Percentiles rank a stretch among this genome's conserved stretches.
Conservation (phyloP, 805 yeast species). For the Candida multigemmis region DNA sequence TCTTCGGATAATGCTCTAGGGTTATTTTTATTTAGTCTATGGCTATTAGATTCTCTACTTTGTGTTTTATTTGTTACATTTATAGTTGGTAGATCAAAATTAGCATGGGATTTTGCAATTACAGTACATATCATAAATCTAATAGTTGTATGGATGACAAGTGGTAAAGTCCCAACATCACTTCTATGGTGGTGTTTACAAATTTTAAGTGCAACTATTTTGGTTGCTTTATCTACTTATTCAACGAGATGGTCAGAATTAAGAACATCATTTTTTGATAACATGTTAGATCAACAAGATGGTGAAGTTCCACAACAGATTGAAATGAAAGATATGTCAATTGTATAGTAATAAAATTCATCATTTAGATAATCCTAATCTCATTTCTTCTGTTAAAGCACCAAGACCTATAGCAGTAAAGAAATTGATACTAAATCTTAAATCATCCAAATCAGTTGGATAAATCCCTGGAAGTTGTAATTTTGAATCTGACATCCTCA, state of each 20-base stretch:
- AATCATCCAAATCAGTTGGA: slow-evolving; percentile 48
- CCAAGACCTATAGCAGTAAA: slow-evolving; percentile 93
- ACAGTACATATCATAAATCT: slow-evolving; percentile 82
- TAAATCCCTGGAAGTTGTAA: slow-evolving; percentile 47
- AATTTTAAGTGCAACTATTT: slow-evolving; percentile 50
- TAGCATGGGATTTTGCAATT: slow-evolving; percentile 95
- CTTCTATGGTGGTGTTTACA: slow-evolving; percentile 84
- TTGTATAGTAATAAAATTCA: too few species aligned
- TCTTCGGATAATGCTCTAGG: slow-evolving; percentile 75
- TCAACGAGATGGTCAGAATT: slow-evolving; percentile 88
- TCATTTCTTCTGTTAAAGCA: slow-evolving; percentile 71
- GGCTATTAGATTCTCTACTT: slow-evolving; percentile 78
- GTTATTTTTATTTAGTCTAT: slow-evolving; percentile 57
- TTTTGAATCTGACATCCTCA: slow-evolving; percentile 46
- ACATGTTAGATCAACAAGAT: slow-evolving; percentile 56
- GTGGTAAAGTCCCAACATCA: slow-evolving; percentile 60
- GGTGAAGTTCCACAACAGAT: too few species aligned
- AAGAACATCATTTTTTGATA: slow-evolving; percentile 83
- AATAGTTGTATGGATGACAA: slow-evolving; percentile 54
- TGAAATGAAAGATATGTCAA: too few species aligned
- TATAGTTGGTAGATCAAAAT: slow-evolving; percentile 84
- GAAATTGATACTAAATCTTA: slow-evolving; percentile 76
- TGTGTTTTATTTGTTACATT: slow-evolving; percentile 80
- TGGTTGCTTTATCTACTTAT: slow-evolving; percentile 82
- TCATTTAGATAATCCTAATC: slow-evolving; percentile 52